A percentile compares a stretch with the other conserved stretches of the same genome.
Conservation (phyloP, 1,284 basidiomycete genomes). For the Polyporus tsugae region DNA sequence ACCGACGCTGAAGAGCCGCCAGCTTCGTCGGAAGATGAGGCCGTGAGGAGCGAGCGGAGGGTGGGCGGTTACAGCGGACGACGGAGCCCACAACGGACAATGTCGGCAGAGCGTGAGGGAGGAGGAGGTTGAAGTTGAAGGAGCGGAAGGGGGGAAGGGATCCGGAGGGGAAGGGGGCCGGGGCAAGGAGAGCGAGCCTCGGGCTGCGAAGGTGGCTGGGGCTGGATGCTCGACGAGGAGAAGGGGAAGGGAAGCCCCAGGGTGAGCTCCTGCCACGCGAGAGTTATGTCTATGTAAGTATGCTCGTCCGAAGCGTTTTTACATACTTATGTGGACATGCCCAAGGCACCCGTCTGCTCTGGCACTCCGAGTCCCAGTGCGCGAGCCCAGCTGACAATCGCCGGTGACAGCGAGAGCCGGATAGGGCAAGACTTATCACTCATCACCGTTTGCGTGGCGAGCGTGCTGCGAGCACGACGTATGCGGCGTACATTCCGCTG, state of each 20-base stretch:
- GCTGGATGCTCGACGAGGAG: neutral
- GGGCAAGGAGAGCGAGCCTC: neutral
- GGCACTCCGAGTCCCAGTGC: neutral
- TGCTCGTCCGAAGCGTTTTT: neutral
- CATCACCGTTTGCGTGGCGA: neutral
- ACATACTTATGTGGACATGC: neutral
- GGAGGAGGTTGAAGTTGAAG: neutral
- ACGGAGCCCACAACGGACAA: neutral
- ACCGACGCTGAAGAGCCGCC: constrained; percentile 48
- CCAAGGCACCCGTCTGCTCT: neutral
- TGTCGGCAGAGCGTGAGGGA: neutral
- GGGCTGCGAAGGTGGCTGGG: neutral
- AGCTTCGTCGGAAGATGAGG: constrained; percentile 47
- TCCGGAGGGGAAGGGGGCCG: neutral
- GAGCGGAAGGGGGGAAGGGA: neutral
- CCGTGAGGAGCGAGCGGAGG: neutral
- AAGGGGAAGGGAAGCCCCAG: constrained; percentile 1
- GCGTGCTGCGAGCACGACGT: neutral
- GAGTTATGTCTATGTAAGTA: neutral
- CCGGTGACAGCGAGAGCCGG: neutral
- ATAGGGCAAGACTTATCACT: neutral
- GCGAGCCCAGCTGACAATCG: neutral
- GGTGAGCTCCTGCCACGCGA: neutral
- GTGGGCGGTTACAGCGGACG: constrained; percentile 24
- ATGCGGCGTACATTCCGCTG: neutral